Base-by-base conservation (phyloP, 345 rosid species). In the Odontarrhena argentea region DNA sequence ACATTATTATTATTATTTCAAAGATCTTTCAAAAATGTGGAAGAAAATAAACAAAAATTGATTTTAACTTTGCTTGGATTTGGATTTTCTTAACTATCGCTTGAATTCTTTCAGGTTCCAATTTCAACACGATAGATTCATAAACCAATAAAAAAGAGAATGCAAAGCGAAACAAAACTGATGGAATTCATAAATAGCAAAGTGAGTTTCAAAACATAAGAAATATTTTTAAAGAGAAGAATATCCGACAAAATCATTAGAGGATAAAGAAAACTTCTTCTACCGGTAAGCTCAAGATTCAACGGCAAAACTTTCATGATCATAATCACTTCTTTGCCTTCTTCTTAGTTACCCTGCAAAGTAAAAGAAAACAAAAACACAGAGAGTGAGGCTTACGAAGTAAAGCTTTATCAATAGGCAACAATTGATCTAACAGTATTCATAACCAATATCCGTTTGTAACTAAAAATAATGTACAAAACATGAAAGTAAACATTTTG, bases 241-340 rank as follows among this genome's bases (percentile, higher is more conserved):
- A 66, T 66, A 22, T 43, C 25, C 11, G 35, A 66, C 34, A 67
- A 35, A 32, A 51, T 51, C 41, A 9, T 25, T 52, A 52, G 56
- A 53, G 56, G 12, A 52, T 9, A 38, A 52, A 65, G 63, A 26
- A 50, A 25, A 8, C 35, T 42, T 69, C 44, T 65, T 43, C 53
- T 65, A 14, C 30, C 53, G 5, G 43, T 52, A 28, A 65, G 38
- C 63, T 69, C 61, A 80, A 38, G 45, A 55, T 53, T 43, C 38
- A 48, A 14, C 15, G 1, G 35, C 55, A 24, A 13, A 15, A 54
- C 2, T 7, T 22, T 12, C 65, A 45, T 3, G n/a, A 8, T 18
- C 11, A 11, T 4, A 35, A 52, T 78, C 74, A 81, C 77, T 81
- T 79, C 81, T 71, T 79, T 12, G 71, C 22, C 63, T 78, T 81